Base-by-base conservation (phyloP, 164 flowering plant genomes). In the Amborella trichopoda region DNA sequence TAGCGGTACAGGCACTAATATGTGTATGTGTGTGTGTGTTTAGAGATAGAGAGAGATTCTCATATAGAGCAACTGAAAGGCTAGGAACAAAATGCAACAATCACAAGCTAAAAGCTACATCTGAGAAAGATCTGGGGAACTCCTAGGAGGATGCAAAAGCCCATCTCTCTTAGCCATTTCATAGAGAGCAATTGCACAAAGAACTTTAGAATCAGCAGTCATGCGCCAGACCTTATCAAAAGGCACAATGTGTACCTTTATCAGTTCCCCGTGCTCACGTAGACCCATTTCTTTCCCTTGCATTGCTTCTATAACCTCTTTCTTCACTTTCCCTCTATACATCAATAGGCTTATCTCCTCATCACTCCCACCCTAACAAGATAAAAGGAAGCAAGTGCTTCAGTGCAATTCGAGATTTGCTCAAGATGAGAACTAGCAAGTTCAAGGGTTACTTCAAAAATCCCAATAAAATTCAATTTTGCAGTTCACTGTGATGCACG, bases 251-350 rank as follows among this genome's bases (percentile, higher is more conserved):
- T 59, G 78, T 48, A 90, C 94, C 64, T 71, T 81, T 34, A 90
- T 90, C 55, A 86, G 55, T 74, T 86, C 98, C 5, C 94, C 96
- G 46, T 78, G 96, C 17, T 83, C 98, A 0, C 74, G 72, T 30
- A 90, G 87, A 39, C 98, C 98, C n/a, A 77, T 73, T 69, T 80
- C 70, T 60, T 75, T 86, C 23, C 94, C 98, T 32, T 80, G 96
- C 46, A 86, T 71, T 41, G 78, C 60, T 28, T 42, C 45, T 21
- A 86, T 80, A 8, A 58, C 60, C 36, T 70, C 83, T 41, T 61
- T 67, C 23, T 59, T 67, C 12, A 76, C 94, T 20, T 24, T 11
- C 12, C 83, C 81, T 74, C 68, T 58, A 64, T 80, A 86, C 37
- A 86, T 59, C 50, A 86, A 86, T 28, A 90, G 37, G 43, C 81